phyloP scores from a whole-genome alignment of 768 basidiomycete species.

The Xerocomellus dryophilus region DNA sequence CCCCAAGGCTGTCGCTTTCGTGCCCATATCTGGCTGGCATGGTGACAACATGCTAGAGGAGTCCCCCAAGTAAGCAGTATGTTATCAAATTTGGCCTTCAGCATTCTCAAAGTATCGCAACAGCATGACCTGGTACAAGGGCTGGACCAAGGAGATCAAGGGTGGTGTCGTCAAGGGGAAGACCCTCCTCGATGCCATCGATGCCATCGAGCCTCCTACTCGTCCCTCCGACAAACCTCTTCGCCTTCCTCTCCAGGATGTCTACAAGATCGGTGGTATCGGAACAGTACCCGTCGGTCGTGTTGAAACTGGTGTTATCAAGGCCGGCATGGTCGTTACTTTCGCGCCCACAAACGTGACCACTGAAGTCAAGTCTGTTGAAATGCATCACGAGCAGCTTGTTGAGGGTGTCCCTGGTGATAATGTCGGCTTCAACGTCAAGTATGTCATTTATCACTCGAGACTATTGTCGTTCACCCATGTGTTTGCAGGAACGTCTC shows the following conservation, averaged over 20 bases:
- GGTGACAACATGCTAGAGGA: constrained; percentile 99
- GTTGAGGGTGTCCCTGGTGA: constrained; percentile 93
- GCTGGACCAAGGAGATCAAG: constrained; percentile 98
- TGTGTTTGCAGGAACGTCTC: constrained; percentile 82
- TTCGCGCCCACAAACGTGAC: constrained; percentile 98
- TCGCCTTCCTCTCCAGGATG: constrained; percentile 99
- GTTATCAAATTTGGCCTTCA: background rate
- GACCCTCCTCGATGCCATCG: constrained; percentile 99
- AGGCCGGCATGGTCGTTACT: constrained; percentile 97
- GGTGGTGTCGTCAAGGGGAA: constrained; percentile 92
- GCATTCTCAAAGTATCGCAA: constrained; percentile 17
- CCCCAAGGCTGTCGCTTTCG: constrained; percentile 97
- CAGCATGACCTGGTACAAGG: constrained; percentile 99
- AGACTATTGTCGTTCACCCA: constrained; percentile 1
- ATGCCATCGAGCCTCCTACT: constrained; percentile 95
- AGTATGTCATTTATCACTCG: constrained; percentile 45
- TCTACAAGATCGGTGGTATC: constrained; percentile 99
- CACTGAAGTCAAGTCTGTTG: constrained; percentile 99
- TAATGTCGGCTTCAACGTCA: constrained; percentile 99
- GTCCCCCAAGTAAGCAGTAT: constrained; percentile 73
- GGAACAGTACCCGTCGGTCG: constrained; percentile 99
- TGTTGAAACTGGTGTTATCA: constrained; percentile 99
- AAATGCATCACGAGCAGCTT: constrained; percentile 99
- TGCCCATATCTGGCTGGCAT: constrained; percentile 99
- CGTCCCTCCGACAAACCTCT: constrained; percentile 99